phyloP scores from a whole-genome alignment of 139 green algal species.

The Edaphochlamys debaryana region DNA sequence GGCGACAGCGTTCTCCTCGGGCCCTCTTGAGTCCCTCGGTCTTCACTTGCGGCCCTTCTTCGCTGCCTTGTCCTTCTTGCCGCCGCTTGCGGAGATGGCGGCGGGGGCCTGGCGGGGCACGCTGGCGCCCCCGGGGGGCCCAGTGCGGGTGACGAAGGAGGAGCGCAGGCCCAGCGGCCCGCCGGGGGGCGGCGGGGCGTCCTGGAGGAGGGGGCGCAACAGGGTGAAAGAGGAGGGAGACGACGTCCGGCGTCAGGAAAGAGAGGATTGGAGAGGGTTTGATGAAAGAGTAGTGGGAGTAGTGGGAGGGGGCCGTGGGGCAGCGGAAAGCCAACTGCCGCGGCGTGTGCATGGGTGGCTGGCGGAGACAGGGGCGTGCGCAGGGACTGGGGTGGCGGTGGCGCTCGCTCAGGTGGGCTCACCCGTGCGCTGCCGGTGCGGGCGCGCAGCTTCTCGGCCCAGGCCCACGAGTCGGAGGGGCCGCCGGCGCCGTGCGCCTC shows the following conservation, averaged over 20 bases:
- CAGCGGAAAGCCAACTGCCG: no score
- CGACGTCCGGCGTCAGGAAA: no score
- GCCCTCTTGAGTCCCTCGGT: no score
- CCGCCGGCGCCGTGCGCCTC: slow-evolving; percentile 22
- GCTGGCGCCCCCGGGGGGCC: background rate
- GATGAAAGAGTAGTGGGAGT: no score
- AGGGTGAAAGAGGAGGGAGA: background rate
- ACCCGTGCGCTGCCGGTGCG: background rate
- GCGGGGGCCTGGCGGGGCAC: slow-evolving; percentile 6
- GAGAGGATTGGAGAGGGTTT: no score
- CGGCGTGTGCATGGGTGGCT: no score
- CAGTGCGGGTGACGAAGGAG: slow-evolving; percentile 9
- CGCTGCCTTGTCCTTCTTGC: background rate
- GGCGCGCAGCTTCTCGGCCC: slow-evolving; percentile 15
- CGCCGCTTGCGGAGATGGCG: background rate
- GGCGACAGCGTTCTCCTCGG: no score
- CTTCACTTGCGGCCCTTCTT: slow-evolving; percentile 21
- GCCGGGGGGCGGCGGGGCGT: background rate
- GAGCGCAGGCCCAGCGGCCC: background rate
- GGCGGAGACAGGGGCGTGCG: no score
- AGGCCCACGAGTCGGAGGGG: slow-evolving; percentile 23
- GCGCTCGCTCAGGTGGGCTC: background rate
- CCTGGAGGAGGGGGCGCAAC: background rate
- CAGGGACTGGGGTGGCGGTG: no score
- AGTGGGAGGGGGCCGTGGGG: no score